Evolutionary conservation across 2,329 filamentous ascomycete genomes (phyloP), one percentile per base, ranked within the genome.

Genomic region (Fusarium falciforme): DNA sequence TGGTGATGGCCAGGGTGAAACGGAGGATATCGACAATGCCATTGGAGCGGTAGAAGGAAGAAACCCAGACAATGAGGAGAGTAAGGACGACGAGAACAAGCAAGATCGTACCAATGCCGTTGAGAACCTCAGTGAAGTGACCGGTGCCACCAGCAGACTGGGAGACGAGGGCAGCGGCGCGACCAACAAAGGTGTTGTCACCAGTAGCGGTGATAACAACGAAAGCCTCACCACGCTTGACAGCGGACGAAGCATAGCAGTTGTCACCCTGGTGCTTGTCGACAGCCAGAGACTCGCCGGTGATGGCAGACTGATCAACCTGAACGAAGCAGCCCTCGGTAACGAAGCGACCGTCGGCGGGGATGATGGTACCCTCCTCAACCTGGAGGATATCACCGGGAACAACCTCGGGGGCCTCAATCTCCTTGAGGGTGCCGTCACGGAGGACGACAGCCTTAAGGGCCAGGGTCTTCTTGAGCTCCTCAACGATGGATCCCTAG

Each of bases 271-370:
- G 90, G 86, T 94, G 92, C 88, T 96, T 97, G 85, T 97, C 94
- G 77, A 96, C 94, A 77, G 94, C 94, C 69, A 97, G 91, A 75
- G 95, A 97, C 85, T 98, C 94, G 78, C 95, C 94, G 68, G 95
- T 97, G 82, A 97, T 94, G 82, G 94, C 91, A 70, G 94, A 97
- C 87, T 97, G 95, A 84, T 98, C 94, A 74, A 97, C 93, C 85
- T 97, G 94, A 71, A 96, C 89, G 87, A 94, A 95, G 70, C 93
- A 93, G 82, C 92, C 91, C 78, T 95, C 92, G 79, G 93, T 95
- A 73, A 96, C 91, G 78, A 97, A 92, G 76, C 92, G 92, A 77
- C 94, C 94, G 84, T 98, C 95, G 76, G 94, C 95, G 73, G 94
- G 93, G 77, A 97, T 93, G 78, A 97, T 97, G 73, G 94, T 96